Base-by-base conservation (phyloP, 2,329 filamentous ascomycete genomes). In the Ceratocystis alfenasii region DNA sequence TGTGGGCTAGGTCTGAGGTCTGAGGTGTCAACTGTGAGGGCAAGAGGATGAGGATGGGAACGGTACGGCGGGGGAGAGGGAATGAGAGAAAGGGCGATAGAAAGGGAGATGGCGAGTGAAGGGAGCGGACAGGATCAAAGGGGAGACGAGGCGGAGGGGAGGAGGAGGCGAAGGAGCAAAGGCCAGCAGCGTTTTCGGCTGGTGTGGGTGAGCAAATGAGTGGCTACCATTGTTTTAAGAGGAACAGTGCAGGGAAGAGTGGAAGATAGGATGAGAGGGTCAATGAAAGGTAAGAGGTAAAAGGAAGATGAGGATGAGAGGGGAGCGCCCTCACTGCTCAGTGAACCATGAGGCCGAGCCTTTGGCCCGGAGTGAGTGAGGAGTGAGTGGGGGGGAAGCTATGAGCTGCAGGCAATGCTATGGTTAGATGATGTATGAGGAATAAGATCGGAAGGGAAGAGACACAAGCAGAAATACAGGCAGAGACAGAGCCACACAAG, bases 311-410 rank as follows among this genome's bases (percentile, higher is more conserved):
- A 22, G 22, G 46, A 22, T 57, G 53, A 57, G 53, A 57, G 53
- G 53, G 25, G 50, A 30, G 53, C 3, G 25, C 12, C 33, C 53
- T 57, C 53, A 57, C 25, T 8, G 22, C 53, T 57, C 25, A 30
- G 7, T 57, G 25, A 57, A 57, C 53, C 53, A 57, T 57, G 53
- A 30, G 53, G 20, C 53, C 53, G 53, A 57, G 53, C 53, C 53
- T 57, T 57, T 57, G 53, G 53, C 53, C 53, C 53, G 53, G 53
- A 50, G 46, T 50, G 45, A 28, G 50, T 28, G 20, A 57, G 12
- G 50, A 57, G 50, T 57, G 50, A 57, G 33, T 36, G 33, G 7
- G 33, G 33, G 33, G 33, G 10, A 36, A 36, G 33, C 33, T 10
- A 12, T 36, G 33, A 36, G 33, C 2, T 36, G 33, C 3, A 36